Evolutionary conservation across 2,329 filamentous ascomycete genomes (phyloP).

Genomic region (Cryphonectria nitschkei): DNA sequence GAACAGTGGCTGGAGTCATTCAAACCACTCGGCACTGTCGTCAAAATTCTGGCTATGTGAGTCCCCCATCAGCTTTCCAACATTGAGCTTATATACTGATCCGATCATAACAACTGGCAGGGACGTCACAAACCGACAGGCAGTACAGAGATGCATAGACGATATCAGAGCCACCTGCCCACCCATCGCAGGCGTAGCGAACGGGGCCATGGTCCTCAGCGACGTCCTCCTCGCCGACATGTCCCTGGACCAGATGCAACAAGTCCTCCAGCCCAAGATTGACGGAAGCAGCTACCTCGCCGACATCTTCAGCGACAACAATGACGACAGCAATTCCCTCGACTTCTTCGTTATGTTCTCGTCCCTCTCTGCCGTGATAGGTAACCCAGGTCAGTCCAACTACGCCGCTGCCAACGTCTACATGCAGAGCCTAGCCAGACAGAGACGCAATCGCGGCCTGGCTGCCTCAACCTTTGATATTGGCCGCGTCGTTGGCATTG

Average conservation of each 20-base stretch:
- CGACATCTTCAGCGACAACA: background rate
- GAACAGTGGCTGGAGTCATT: background rate
- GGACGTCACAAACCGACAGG: constrained; percentile 20
- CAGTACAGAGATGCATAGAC: constrained; percentile 4
- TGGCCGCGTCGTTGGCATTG: constrained; percentile 45
- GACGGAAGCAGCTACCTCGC: constrained; percentile 10
- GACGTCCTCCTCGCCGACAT: constrained; percentile 13
- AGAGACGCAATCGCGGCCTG: constrained; percentile 42
- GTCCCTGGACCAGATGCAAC: constrained; percentile 10
- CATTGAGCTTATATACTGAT: background rate
- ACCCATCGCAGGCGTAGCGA: constrained; percentile 15
- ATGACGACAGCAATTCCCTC: constrained; percentile 19
- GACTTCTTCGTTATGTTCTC: constrained; percentile 41
- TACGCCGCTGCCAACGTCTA: constrained; percentile 49
- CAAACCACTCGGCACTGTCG: background rate
- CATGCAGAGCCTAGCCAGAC: constrained; percentile 39
- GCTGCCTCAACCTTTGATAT: constrained; percentile 44
- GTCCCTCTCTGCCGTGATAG: constrained; percentile 34
- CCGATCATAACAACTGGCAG: background rate
- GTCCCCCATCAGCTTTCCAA: background rate
- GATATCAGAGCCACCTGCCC: constrained; percentile 17
- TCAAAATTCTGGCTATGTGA: constrained; percentile 13
- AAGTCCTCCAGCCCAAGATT: constrained; percentile 14
- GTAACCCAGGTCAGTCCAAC: constrained; percentile 43
- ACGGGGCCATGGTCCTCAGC: constrained; percentile 22